phyloP scores from a whole-genome alignment of 768 basidiomycete species.

The Scleroderma citrinum region DNA sequence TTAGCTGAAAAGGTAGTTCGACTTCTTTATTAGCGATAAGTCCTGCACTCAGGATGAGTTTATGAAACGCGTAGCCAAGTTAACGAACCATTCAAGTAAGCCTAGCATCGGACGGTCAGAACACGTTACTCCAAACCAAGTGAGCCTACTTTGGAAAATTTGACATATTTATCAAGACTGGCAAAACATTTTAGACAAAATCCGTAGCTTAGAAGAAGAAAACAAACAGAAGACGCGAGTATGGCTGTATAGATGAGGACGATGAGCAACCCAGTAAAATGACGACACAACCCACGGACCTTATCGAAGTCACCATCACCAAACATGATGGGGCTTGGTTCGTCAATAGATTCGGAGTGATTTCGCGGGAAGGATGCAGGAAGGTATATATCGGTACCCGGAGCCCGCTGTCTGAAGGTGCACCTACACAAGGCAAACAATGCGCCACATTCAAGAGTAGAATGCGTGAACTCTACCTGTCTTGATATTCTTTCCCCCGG shows the following conservation, averaged over 20 bases:
- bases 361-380: slow-evolving; percentile 45
- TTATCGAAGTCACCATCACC: slow-evolving; percentile 40
- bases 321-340: slow-evolving; percentile 23
- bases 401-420: slow-evolving; percentile 32
- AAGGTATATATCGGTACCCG: slow-evolving; percentile 30
- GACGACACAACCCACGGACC: slow-evolving; percentile 20
- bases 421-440: slow-evolving; percentile 28
- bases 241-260: slow-evolving; percentile 30
- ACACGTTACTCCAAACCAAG: neutral
- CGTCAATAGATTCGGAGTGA: slow-evolving; percentile 11
- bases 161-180: slow-evolving; percentile 6
- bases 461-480: slow-evolving; percentile 28
- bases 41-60: slow-evolving; percentile 1
- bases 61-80: neutral
- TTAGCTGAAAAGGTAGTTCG: slow-evolving; percentile 3
- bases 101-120: neutral
- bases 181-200: neutral
- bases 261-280: neutral
- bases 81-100: slow-evolving; percentile 3
- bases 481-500: slow-evolving; percentile 43
- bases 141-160: slow-evolving; percentile 4
- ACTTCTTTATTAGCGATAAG: slow-evolving; percentile 4
- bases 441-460: neutral
- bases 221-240: slow-evolving; percentile 48
- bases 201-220: too few relatives aligned